A percentile compares a stretch with the other conserved stretches of the same genome.
phyloP scores from a whole-genome alignment of 179 eudicot species.

The Gypsophila paniculata region DNA sequence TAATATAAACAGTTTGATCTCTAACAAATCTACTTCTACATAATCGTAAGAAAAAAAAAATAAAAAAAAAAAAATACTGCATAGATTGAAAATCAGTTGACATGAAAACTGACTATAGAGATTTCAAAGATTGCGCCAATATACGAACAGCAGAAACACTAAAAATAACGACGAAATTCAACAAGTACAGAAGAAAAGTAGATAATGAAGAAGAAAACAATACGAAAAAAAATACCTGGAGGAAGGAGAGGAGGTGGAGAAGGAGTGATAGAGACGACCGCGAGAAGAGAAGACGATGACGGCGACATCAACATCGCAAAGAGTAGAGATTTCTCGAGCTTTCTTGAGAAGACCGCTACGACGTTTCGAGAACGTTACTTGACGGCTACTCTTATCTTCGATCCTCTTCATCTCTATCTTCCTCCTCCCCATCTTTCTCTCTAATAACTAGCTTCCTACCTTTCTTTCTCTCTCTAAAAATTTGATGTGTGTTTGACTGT shows the following conservation, averaged over 20 bases:
- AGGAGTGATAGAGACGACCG: constrained; percentile 29
- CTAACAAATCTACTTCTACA: too few species aligned
- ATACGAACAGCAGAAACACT: too few species aligned
- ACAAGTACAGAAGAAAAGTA: not conserved
- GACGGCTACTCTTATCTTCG: constrained; percentile 33
- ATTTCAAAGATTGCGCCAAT: too few species aligned
- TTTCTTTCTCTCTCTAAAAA: too few species aligned
- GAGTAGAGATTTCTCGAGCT: constrained; percentile 30
- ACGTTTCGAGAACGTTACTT: constrained; percentile 34
- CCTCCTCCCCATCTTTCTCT: constrained; percentile 28
- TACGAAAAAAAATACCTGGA: constrained; percentile 5
- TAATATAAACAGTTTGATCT: too few species aligned
- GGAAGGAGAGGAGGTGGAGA: constrained; percentile 4
- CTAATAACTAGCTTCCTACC: too few species aligned
- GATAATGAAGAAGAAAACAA: not conserved
- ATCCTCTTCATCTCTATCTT: constrained; percentile 39
- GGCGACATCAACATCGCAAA: constrained; percentile 35
- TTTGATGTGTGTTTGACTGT: too few species aligned
- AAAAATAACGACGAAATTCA: not conserved
- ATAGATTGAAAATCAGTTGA: not conserved
- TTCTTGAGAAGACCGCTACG: constrained; percentile 31
- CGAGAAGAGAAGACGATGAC: constrained; percentile 33
- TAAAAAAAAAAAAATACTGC: not conserved
- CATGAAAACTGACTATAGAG: not conserved
- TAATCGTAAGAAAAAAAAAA: not conserved